Conservation (phyloP, 2,329 filamentous ascomycete genomes). For the Trichoderma sp. region DNA sequence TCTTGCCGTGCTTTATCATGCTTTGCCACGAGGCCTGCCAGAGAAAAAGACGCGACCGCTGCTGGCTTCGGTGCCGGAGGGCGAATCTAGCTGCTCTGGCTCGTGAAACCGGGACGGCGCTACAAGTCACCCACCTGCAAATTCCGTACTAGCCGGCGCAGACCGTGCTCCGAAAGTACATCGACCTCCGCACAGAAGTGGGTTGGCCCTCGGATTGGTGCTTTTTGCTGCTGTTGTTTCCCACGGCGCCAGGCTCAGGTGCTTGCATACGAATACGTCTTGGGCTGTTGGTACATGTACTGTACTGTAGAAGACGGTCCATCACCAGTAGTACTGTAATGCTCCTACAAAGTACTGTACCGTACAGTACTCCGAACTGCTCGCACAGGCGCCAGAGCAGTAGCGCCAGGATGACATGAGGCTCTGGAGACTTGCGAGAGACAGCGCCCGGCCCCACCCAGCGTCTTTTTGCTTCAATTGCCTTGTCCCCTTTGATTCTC, state of each 20-base stretch:
- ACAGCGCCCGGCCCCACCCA: conserved; percentile 4
- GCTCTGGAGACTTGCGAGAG: not conserved
- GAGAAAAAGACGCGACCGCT: not conserved
- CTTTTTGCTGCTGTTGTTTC: not conserved
- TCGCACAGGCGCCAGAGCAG: too few species aligned
- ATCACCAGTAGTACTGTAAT: too few species aligned
- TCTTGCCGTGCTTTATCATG: not conserved
- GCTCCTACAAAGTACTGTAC: not conserved
- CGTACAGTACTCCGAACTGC: too few species aligned
- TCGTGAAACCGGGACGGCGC: conserved; percentile 12
- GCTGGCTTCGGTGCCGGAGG: conserved; percentile 1
- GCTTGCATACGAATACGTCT: not conserved
- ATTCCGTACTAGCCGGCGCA: conserved; percentile 18
- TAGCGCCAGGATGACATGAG: not conserved
- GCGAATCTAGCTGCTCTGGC: conserved; percentile 1
- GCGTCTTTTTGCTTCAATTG: not conserved
- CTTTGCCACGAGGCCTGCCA: not conserved
- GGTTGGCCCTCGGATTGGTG: not conserved
- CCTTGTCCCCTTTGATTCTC: not conserved
- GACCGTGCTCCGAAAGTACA: conserved; percentile 8
- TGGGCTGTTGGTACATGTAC: not conserved
- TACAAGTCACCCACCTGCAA: conserved; percentile 14
- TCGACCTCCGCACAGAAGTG: conserved; percentile 5
- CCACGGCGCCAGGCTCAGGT: not conserved
- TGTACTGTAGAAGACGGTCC: not conserved